Evolutionary conservation across 306 rosid species (phyloP), one percentile per base, ranked within the genome.

Genomic region (Cajanus cajan): DNA sequence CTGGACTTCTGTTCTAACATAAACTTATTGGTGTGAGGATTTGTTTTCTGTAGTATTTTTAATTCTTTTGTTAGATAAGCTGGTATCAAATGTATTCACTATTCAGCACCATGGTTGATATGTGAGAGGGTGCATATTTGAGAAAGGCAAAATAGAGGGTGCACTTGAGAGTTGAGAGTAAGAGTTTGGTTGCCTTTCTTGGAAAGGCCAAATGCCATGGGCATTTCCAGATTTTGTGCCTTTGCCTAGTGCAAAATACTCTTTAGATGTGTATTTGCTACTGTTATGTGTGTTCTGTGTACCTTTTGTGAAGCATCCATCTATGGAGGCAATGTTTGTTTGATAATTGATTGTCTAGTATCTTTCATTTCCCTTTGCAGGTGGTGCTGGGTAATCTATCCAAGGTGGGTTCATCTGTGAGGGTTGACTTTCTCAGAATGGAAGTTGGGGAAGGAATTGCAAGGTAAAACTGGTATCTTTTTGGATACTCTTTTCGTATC

Each of bases 391-490:
- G 88, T 71, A 91, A 89, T 81, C 86, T 95, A 66, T 91, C 98
- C 58, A 84, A 91, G 82, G 94, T 95, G 63, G 96, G 99, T 69
- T 91, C 97, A 6, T 72, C 96, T 36, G 96, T 95, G 82, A 93
- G 85, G 91, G 80, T 93, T 63, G 89, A 40, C 91, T 93, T 95
- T 88, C 87, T 91, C 81, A 87, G 98, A 84, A 90, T 93, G 91
- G 97, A 91, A 82, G 92, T 95, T 71, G 97, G 98, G 55, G 98
- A 93, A 88, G 98, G 98, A 88, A 88, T 90, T 84, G 89, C 86
- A 79, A 88, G 98, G 96, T 91, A 83, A 77, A 61, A 76, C 73
- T 52, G 68, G 63, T 79, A 48, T 64, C 40, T 31, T 63, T 68
- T 66, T 45, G 31, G 21, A 11, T 36, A 22, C 18, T 50, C 19